Conservation (phyloP, 2,329 filamentous ascomycete species). For the Sclerotinia nivalis region DNA sequence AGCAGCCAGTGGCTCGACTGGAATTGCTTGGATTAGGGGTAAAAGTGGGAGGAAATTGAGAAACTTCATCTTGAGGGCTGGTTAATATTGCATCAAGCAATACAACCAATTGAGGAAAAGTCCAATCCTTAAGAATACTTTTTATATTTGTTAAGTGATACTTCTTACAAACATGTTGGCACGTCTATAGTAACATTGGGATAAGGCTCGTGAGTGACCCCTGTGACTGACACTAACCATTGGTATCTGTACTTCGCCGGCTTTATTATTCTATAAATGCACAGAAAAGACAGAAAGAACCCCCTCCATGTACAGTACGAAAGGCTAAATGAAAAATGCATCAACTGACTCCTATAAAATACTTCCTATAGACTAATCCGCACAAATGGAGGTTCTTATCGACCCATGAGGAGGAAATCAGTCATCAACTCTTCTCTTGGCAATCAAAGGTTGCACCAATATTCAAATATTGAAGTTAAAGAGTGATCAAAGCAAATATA, state of each 20-base stretch:
- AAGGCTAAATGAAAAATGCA: not conserved
- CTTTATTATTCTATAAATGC: not conserved
- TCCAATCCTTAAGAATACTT: not conserved
- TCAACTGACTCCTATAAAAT: constrained; percentile 6
- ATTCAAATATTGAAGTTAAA: not conserved
- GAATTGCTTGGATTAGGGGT: constrained; percentile 21
- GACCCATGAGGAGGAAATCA: not conserved
- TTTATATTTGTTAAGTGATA: constrained; percentile 1
- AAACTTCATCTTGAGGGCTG: constrained; percentile 14
- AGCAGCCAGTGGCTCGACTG: not conserved
- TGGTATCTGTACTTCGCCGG: not conserved
- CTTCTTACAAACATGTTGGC: not conserved
- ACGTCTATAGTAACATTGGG: not conserved
- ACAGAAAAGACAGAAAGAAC: not conserved
- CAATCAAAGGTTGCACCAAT: not conserved
- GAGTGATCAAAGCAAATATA: not conserved
- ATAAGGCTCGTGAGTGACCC: constrained; percentile 12
- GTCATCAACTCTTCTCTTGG: constrained; percentile 3
- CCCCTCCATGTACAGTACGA: not conserved
- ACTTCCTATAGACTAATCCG: not conserved
- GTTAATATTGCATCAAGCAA: not conserved
- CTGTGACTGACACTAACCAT: constrained; percentile 1
- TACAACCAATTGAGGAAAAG: not conserved
- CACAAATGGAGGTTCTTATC: not conserved
- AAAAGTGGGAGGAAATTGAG: constrained; percentile 13